phyloP scores from a whole-genome alignment of 305 asterid genomes.

The Solanum aculeatissimum region DNA sequence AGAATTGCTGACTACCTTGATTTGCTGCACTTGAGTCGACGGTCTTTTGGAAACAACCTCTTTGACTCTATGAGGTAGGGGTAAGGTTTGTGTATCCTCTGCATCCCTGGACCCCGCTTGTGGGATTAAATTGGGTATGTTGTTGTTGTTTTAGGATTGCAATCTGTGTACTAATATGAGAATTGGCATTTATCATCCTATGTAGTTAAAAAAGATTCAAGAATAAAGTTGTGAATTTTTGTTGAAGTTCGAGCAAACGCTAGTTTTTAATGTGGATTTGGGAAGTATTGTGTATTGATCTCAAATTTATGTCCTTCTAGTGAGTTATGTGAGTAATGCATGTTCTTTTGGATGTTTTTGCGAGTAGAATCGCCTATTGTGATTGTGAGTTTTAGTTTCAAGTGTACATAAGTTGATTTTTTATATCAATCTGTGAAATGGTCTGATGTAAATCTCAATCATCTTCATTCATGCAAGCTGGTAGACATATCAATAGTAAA shows the following conservation, averaged over 20 bases:
- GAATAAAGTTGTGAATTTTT: not conserved
- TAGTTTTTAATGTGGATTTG: not conserved
- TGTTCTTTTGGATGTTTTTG: not conserved
- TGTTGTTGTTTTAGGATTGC: not conserved
- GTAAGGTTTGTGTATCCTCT: too few relatives aligned
- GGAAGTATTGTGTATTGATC: not conserved
- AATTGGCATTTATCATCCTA: not conserved
- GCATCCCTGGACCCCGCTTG: too few relatives aligned
- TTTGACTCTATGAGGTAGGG: too few relatives aligned
- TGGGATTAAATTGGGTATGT: too few relatives aligned
- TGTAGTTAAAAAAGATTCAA: not conserved
- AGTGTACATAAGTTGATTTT: not conserved
- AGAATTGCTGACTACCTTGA: not conserved
- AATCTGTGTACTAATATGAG: not conserved
- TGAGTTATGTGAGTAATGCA: not conserved
- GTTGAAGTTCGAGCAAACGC: not conserved
- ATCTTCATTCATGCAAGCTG: not conserved
- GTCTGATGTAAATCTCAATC: not conserved
- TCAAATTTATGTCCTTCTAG: not conserved
- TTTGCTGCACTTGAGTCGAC: too few relatives aligned
- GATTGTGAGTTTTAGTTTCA: not conserved
- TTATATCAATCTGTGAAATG: not conserved
- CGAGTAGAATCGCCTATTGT: not conserved
- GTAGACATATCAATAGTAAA: not conserved
- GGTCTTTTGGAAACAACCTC: too few relatives aligned